These are phyloP conservation scores for Alternaria tenuissima DNA, from an alignment of 2,329 filamentous ascomycete species.

Conservation along the genomic window DNA sequence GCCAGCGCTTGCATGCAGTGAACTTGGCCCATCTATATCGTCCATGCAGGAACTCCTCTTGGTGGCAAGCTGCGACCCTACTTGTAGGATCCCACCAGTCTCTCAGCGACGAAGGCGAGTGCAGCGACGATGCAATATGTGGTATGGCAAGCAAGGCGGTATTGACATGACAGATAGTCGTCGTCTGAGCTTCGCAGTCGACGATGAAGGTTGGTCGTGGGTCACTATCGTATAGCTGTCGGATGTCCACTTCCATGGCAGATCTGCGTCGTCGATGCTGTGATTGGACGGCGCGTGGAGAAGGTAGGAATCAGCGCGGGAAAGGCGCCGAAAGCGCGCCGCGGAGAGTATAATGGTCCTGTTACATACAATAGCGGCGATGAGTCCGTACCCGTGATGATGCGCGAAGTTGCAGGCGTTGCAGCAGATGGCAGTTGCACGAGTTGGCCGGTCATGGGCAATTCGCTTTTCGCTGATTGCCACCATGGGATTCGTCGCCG, in stretches of 20 bases:
- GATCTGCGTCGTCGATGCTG: slow-evolving; percentile 11
- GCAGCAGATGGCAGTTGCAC: slow-evolving; percentile 4
- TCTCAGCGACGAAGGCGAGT: slow-evolving; percentile 13
- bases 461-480: slow-evolving; percentile 1
- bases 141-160: slow-evolving; percentile 15
- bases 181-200: slow-evolving; percentile 11
- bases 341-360: background rate
- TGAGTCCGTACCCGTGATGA: background rate
- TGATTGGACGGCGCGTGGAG: slow-evolving; percentile 7
- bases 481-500: slow-evolving; percentile 8
- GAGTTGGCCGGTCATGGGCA: background rate
- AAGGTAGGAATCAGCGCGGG: background rate
- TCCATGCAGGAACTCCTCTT: slow-evolving; percentile 19
- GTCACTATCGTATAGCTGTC: slow-evolving; percentile 20
- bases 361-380: background rate
- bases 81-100: slow-evolving; percentile 27
- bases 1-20: slow-evolving; percentile 13
- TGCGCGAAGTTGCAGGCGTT: slow-evolving; percentile 3
- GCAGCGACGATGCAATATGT: slow-evolving; percentile 12
- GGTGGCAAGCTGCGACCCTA: slow-evolving; percentile 7
- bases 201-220: slow-evolving; percentile 25
- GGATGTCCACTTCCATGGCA: slow-evolving; percentile 18
- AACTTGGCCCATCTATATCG: slow-evolving; percentile 21
- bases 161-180: slow-evolving; percentile 19
- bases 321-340: slow-evolving; percentile 5